Percentiles rank a stretch among this genome's conserved stretches.
Conservation (phyloP, 73 alveolate species). For the Urostyla sp. region DNA sequence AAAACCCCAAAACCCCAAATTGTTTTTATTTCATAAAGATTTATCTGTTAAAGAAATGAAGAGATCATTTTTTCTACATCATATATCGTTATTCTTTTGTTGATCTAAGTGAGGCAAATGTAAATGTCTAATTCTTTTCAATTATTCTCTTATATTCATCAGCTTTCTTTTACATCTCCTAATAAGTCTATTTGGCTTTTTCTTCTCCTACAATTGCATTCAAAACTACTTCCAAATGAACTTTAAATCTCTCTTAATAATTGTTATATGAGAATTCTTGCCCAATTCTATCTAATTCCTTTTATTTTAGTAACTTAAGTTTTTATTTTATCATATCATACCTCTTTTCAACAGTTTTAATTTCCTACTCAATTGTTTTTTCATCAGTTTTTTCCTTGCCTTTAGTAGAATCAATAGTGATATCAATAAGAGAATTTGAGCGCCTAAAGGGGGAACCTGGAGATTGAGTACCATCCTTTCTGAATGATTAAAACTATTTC, state of each 20-base stretch:
- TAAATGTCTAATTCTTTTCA: constrained; percentile 40
- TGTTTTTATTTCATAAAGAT: no score
- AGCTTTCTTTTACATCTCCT: background rate
- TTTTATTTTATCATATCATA: background rate
- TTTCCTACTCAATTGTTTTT: background rate
- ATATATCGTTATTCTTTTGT: no score
- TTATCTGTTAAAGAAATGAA: no score
- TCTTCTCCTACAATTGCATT: constrained; percentile 48
- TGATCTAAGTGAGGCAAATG: constrained; percentile 18
- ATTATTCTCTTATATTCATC: constrained; percentile 38
- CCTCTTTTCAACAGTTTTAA: background rate
- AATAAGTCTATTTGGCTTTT: constrained; percentile 19
- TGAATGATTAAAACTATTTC: no score
- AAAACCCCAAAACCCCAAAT: no score
- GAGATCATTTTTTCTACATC: no score
- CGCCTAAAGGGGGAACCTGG: no score
- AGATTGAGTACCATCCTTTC: no score
- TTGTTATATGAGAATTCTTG: constrained; percentile 27
- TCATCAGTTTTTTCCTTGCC: no score
- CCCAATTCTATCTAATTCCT: constrained; percentile 42
- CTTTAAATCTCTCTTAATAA: constrained; percentile 24
- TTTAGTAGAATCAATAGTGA: no score
- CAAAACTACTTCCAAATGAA: constrained; percentile 24
- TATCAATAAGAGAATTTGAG: no score
- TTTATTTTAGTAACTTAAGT: constrained; percentile 16